Evolutionary conservation across 2,329 filamentous ascomycete genomes (phyloP).

Genomic region (Bipolaris oryzae): DNA sequence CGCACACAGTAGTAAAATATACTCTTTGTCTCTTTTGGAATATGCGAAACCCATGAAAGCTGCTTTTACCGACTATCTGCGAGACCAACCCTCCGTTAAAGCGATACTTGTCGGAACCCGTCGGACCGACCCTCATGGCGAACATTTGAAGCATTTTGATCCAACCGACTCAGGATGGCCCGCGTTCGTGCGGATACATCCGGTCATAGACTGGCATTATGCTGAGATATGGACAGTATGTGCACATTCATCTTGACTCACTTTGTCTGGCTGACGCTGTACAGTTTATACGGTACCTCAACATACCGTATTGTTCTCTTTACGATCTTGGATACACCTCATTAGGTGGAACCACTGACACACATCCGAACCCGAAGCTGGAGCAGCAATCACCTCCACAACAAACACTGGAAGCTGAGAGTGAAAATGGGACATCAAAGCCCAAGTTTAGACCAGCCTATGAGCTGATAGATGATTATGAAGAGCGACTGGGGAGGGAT

Average conservation of each 20-base stretch:
- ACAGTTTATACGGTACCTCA: conserved; percentile 78
- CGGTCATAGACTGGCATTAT: conserved; percentile 98
- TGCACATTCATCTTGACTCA: conserved; percentile 18
- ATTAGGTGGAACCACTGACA: conserved; percentile 88
- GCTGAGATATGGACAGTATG: conserved; percentile 90
- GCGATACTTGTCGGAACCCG: conserved; percentile 89
- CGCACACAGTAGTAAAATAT: conserved; percentile 65
- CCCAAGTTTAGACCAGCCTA: conserved; percentile 48
- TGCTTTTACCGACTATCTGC: conserved; percentile 78
- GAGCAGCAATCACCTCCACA: conserved; percentile 33
- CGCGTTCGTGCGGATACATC: conserved; percentile 88
- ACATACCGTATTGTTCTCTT: conserved; percentile 81
- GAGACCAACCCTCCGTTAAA: conserved; percentile 66
- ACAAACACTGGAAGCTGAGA: conserved; percentile 19
- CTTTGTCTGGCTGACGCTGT: conserved; percentile 1
- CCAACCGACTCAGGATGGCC: conserved; percentile 91
- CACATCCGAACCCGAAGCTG: conserved; percentile 79
- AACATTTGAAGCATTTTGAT: conserved; percentile 79
- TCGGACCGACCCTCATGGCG: conserved; percentile 89
- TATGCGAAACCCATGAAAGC: conserved; percentile 81
- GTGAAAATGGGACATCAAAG: conserved; percentile 24
- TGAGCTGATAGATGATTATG: conserved; percentile 49
- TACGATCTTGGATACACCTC: conserved; percentile 92
- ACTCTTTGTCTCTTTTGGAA: conserved; percentile 76
- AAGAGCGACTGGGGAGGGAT: conserved; percentile 49